A percentile compares a stretch with the other conserved stretches of the same genome.
Evolutionary conservation across 1,139 yeast species (phyloP).

Genomic region (Diutina scorzettiae): DNA sequence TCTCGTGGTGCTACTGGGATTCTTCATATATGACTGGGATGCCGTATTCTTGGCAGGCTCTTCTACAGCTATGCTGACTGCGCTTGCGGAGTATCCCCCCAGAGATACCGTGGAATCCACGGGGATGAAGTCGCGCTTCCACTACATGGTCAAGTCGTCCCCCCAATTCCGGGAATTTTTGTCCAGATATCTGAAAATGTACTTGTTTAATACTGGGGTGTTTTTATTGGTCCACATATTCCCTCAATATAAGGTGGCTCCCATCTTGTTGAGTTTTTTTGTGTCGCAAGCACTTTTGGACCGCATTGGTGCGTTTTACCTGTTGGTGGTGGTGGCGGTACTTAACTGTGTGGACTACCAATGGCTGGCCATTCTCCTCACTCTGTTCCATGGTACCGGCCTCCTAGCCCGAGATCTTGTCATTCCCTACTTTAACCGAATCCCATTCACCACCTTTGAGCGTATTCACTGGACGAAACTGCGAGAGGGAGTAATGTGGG

Average conservation of each 20-base stretch:
- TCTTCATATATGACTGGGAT: slow-evolving; percentile 1
- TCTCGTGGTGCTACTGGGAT: slow-evolving; percentile 2
- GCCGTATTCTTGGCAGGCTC: background rate
- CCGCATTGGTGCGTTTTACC: slow-evolving; percentile 4
- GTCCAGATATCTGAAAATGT: background rate
- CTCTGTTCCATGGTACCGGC: background rate
- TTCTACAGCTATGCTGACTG: background rate
- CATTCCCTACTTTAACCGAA: slow-evolving; percentile 38
- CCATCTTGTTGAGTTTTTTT: background rate
- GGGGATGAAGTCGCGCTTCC: background rate
- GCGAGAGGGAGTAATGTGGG: slow-evolving; percentile 46
- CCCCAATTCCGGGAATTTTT: background rate
- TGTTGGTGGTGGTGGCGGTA: background rate
- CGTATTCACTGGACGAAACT: slow-evolving; percentile 40
- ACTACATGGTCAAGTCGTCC: background rate
- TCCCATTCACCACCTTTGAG: slow-evolving; percentile 35
- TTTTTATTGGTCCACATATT: background rate
- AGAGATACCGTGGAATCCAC: background rate
- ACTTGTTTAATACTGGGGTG: background rate
- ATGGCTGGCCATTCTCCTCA: background rate
- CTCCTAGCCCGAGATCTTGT: slow-evolving; percentile 33
- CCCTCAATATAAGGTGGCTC: background rate
- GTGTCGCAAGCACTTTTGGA: background rate
- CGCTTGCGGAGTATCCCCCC: background rate
- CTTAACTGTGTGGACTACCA: background rate